Evolutionary conservation across 2,329 filamentous ascomycete species (phyloP).

Genomic region (Hansfordia pulvinata): DNA sequence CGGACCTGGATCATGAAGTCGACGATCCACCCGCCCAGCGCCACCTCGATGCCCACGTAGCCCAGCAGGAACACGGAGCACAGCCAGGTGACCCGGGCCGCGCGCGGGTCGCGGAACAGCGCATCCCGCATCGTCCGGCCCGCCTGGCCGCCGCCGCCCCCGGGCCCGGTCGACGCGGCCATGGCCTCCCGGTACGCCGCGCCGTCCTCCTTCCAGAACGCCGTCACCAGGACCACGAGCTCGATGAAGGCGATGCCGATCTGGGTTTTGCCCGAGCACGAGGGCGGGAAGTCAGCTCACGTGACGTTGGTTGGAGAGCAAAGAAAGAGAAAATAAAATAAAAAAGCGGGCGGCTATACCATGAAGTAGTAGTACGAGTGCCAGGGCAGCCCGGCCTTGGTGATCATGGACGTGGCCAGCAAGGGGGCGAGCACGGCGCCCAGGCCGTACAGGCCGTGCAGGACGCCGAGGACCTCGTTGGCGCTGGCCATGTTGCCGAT

Average conservation of each 20-base stretch:
- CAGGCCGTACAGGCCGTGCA: slow-evolving; percentile 56
- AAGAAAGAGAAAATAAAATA: slow-evolving; percentile 1
- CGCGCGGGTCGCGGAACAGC: slow-evolving; percentile 26
- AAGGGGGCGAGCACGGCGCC: slow-evolving; percentile 58
- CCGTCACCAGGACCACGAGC: slow-evolving; percentile 26
- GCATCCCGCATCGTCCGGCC: slow-evolving; percentile 21
- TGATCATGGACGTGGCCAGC: slow-evolving; percentile 58
- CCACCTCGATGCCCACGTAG: slow-evolving; percentile 66
- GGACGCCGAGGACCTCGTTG: slow-evolving; percentile 55
- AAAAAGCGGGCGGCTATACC: slow-evolving; percentile 25
- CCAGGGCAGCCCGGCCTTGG: slow-evolving; percentile 47
- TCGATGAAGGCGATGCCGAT: slow-evolving; percentile 42
- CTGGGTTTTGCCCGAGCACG: slow-evolving; percentile 15
- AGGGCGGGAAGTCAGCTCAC: no score
- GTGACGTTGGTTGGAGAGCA: no score
- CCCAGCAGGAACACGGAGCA: slow-evolving; percentile 58
- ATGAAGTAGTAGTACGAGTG: slow-evolving; percentile 65
- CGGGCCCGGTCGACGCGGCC: no score
- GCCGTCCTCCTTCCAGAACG: slow-evolving; percentile 47
- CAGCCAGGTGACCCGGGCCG: slow-evolving; percentile 50
- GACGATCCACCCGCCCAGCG: slow-evolving; percentile 71
- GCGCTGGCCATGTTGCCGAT: slow-evolving; percentile 54
- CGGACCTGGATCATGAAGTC: slow-evolving; percentile 71
- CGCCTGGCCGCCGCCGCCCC: no score
- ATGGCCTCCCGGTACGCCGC: slow-evolving; percentile 32